Evolutionary conservation across 2,329 filamentous ascomycete species (phyloP).

Genomic region (Chrysoporthe deuterocubensis): DNA sequence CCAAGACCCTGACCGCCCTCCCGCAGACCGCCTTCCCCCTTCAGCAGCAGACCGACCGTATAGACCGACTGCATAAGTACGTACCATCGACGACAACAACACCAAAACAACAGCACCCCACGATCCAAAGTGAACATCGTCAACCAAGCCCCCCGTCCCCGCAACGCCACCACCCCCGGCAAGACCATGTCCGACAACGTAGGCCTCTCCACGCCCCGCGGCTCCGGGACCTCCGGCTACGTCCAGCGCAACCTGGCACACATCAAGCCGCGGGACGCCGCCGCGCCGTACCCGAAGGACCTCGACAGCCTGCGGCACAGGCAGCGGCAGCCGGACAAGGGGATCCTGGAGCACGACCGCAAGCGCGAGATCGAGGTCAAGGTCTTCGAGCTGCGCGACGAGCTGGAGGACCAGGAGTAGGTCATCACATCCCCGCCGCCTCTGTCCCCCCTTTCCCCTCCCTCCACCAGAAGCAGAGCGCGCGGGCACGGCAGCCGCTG

Average conservation of each 20-base stretch:
- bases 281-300: slow-evolving; percentile 76
- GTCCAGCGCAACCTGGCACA: slow-evolving; percentile 95
- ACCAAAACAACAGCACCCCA: not conserved
- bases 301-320: slow-evolving; percentile 71
- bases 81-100: not conserved
- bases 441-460: not conserved
- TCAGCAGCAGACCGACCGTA: not conserved
- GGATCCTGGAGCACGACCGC: slow-evolving; percentile 92
- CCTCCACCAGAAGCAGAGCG: too few relatives aligned
- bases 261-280: slow-evolving; percentile 80
- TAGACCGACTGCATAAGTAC: not conserved
- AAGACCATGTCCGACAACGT: slow-evolving; percentile 92
- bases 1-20: not conserved
- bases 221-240: slow-evolving; percentile 95
- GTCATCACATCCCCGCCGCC: slow-evolving; percentile 34
- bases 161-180: not conserved
- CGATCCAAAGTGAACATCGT: not conserved
- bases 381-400: slow-evolving; percentile 86
- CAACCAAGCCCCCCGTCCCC: not conserved
- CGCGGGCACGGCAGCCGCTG: too few relatives aligned
- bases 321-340: slow-evolving; percentile 84
- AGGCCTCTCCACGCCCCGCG: slow-evolving; percentile 89
- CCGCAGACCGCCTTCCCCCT: slow-evolving; percentile 23
- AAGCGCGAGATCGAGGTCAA: slow-evolving; percentile 91
- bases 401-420: slow-evolving; percentile 87